These are phyloP conservation scores for Orbilia oligospora DNA, from an alignment of 2,329 filamentous ascomycete genomes.

Conservation along the genomic window DNA sequence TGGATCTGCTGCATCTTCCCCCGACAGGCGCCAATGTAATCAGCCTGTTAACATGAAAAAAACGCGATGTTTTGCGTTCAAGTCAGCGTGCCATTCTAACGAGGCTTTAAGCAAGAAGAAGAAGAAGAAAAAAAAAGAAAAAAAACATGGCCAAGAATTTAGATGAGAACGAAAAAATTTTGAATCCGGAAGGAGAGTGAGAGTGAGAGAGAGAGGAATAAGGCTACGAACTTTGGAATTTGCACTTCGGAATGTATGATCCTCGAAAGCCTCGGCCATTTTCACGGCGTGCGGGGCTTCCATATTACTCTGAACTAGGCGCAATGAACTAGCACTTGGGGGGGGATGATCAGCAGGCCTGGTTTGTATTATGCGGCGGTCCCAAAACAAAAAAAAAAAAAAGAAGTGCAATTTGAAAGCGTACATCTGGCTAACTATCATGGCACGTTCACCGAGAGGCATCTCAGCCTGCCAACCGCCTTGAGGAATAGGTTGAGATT, in stretches of 20 bases:
- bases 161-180: not conserved
- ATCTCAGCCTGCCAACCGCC: constrained; percentile 56
- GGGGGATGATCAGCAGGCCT: constrained; percentile 14
- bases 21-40: constrained; percentile 45
- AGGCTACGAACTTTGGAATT: constrained; percentile 35
- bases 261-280: constrained; percentile 57
- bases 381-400: no score
- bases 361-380: not conserved
- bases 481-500: constrained; percentile 34
- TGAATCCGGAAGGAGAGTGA: not conserved
- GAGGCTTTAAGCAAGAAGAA: no score
- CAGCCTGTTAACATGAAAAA: constrained; percentile 19
- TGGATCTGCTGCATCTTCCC: constrained; percentile 58
- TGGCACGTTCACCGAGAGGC: constrained; percentile 32
- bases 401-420: not conserved
- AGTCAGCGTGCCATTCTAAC: not conserved
- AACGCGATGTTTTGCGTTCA: not conserved
- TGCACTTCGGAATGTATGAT: constrained; percentile 42
- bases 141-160: not conserved
- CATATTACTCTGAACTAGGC: constrained; percentile 45
- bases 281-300: constrained; percentile 52
- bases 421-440: constrained; percentile 56
- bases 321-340: constrained; percentile 49
- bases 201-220: not conserved
- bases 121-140: constrained; percentile 16